These are phyloP conservation scores for Epithele typhae DNA, from an alignment of 768 basidiomycete species.

Conservation along the genomic window DNA sequence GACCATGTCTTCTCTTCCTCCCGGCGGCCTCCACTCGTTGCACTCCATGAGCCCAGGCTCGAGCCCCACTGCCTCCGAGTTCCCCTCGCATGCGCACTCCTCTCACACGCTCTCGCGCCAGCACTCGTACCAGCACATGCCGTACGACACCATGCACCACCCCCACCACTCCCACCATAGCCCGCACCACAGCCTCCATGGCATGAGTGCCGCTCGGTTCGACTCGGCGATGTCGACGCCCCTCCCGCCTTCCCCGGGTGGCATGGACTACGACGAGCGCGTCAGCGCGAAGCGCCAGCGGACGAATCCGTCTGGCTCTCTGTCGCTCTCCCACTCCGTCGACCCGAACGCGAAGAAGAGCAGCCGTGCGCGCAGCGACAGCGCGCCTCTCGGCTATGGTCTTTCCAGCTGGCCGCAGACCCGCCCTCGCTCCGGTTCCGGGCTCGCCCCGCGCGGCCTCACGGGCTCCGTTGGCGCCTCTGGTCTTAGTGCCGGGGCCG, in stretches of 20 bases:
- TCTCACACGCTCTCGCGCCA: conserved; percentile 48
- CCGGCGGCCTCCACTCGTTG: conserved; percentile 37
- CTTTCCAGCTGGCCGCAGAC: conserved; percentile 28
- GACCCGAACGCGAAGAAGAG: conserved; percentile 13
- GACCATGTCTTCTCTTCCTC: conserved; percentile 37
- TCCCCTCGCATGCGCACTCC: conserved; percentile 36
- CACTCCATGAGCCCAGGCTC: conserved; percentile 47
- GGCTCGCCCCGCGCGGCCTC: conserved; percentile 22
- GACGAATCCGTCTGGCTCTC: conserved; percentile 22
- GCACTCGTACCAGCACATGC: conserved; percentile 55
- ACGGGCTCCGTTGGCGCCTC: not conserved
- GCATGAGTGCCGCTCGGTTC: conserved; percentile 22
- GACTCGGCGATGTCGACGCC: conserved; percentile 24
- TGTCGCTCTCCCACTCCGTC: too few species aligned
- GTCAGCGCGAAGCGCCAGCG: conserved; percentile 49
- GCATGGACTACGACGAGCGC: conserved; percentile 29
- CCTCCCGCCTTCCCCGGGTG: conserved; percentile 30
- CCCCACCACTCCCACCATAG: conserved; percentile 6
- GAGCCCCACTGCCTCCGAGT: conserved; percentile 50
- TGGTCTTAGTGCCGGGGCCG: conserved; percentile 1
- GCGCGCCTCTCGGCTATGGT: conserved; percentile 60
- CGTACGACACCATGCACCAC: conserved; percentile 20
- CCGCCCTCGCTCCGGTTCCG: conserved; percentile 35
- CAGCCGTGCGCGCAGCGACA: conserved; percentile 55
- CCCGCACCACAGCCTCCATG: conserved; percentile 13